Conservation (phyloP, 1,139 yeast genomes). For the Scheffersomyces titani region DNA sequence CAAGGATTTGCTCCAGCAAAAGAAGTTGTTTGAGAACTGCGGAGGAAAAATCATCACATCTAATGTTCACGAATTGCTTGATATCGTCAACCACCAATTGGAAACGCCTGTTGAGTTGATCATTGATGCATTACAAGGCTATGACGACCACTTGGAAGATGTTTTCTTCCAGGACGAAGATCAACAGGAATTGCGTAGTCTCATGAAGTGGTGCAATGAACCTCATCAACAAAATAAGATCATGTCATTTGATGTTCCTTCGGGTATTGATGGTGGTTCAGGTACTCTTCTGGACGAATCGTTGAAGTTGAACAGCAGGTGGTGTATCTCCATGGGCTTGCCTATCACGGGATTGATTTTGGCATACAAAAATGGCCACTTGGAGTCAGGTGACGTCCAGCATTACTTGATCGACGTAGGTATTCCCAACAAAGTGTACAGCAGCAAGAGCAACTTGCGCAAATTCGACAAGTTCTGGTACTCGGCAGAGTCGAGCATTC, state of each 20-base stretch:
- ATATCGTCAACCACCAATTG: constrained; percentile 41
- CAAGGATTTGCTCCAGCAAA: constrained; percentile 39
- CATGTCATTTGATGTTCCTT: constrained; percentile 77
- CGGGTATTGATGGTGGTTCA: constrained; percentile 84
- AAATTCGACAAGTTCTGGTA: constrained; percentile 49
- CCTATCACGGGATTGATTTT: constrained; percentile 69
- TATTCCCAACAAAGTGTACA: constrained; percentile 55
- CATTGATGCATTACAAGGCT: constrained; percentile 82
- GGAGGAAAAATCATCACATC: constrained; percentile 45
- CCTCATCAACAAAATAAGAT: constrained; percentile 49
- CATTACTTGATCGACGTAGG: constrained; percentile 78
- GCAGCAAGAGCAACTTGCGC: constrained; percentile 39
- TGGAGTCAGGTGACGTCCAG: constrained; percentile 37
- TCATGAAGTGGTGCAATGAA: constrained; percentile 70
- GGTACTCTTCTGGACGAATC: constrained; percentile 50
- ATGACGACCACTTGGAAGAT: constrained; percentile 65
- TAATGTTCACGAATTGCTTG: constrained; percentile 33
- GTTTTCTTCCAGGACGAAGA: constrained; percentile 44
- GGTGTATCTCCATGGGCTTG: constrained; percentile 72
- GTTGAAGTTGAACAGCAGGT: constrained; percentile 38
- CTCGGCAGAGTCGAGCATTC: constrained; percentile 36
- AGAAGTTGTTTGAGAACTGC: constrained; percentile 51
- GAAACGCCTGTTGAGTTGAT: constrained; percentile 79
- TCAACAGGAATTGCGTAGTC: constrained; percentile 34
- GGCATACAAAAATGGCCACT: constrained; percentile 52